Base-by-base conservation (phyloP, 1,284 basidiomycete species). In the Uromyces viciae-fabae region DNA sequence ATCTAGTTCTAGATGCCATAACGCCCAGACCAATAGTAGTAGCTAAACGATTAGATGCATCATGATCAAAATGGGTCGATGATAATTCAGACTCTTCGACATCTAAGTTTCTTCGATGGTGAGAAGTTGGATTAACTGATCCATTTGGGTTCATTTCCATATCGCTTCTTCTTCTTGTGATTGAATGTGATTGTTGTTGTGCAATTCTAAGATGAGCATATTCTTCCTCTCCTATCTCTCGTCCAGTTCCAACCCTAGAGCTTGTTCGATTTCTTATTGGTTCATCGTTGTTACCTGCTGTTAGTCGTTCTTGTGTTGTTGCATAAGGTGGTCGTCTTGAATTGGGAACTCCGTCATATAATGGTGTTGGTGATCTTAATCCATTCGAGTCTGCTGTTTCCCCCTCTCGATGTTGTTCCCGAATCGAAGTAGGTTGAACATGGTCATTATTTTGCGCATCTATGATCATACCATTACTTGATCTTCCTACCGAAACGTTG, bases 321-420 rank as follows among this genome's bases (percentile, higher is more conserved):
- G 31, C 46, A 14, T 33, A 56, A 40, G 71, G 17, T 42, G 46
- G 49, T 22, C 28, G 17, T 56, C 54, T 28, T 31, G 17, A 17
- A 33, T 33, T 40, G 1, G 49, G 22, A 11, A 33, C 17, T 9
- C 49, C 71, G n/a, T n/a, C n/a, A 54, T 68, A 78, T 28, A 78
- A 54, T 17, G 75, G 75, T 38, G 69, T 68, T 25, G 75, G 75
- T 68, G 75, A 78, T 46, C 64, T 46, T 31, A 78, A 33, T 69
- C 31, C 33, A 69, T 68, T 42, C 1, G 22, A 43, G 4, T 66
- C 58, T n/a, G n/a, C n/a, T n/a, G 49, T 71, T 52, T 7, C 28
- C 42, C 2, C 33, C 2, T 54, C 71, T 22, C 25, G 52, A 1
- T 73, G 33, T 19, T 33, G 52, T 25, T 38, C 31, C 28, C 42